Conservation (phyloP, 345 rosid genomes). For the Passiflora organensis region DNA sequence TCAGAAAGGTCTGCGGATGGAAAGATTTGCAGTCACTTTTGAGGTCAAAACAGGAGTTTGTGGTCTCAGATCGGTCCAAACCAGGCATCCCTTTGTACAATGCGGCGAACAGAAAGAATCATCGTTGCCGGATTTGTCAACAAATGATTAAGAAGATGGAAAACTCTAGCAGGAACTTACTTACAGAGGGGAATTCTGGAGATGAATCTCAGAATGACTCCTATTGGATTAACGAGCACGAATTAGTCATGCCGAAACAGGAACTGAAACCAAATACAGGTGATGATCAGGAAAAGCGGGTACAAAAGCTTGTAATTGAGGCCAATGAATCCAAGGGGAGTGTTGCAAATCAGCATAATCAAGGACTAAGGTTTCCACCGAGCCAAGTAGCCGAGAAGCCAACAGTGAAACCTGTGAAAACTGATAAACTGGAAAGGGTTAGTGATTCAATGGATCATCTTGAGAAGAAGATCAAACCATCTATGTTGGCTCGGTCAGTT, state of each 20-base stretch:
- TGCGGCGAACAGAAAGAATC: not conserved
- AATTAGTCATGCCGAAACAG: not conserved
- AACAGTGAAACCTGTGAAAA: not conserved
- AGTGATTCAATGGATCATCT: not conserved
- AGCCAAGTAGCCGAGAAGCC: not conserved
- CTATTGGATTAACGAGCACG: not conserved
- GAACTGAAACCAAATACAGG: not conserved
- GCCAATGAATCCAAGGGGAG: not conserved
- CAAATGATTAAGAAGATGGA: not conserved
- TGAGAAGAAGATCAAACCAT: not conserved
- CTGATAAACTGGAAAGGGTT: not conserved
- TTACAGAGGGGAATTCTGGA: not conserved
- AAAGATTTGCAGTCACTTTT: no score
- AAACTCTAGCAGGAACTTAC: not conserved
- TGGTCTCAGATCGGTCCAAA: not conserved
- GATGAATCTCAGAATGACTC: not conserved
- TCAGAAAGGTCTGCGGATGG: no score
- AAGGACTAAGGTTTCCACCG: not conserved
- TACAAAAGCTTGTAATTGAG: not conserved
- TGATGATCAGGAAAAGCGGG: not conserved
- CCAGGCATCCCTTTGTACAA: not conserved
- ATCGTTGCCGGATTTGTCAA: constrained; percentile 7
- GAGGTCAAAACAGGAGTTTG: no score
- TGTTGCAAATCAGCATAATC: not conserved
- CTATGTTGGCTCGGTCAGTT: not conserved